phyloP scores from a whole-genome alignment of 73 alveolate genomes.

The Stentor roeselii region DNA sequence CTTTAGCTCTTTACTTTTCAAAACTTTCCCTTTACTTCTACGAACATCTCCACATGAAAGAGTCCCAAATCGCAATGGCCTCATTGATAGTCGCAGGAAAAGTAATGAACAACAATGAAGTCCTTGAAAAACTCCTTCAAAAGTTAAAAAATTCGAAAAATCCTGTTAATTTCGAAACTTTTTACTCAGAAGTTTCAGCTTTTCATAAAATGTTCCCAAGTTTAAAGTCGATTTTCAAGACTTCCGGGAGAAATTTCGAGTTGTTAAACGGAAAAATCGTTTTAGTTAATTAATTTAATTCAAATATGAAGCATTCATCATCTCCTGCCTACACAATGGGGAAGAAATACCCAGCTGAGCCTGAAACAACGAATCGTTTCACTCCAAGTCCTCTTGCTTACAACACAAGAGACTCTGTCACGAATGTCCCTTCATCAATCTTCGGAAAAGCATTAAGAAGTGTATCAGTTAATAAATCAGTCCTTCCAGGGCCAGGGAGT shows the following conservation, averaged over 20 bases:
- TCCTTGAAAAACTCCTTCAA: background rate
- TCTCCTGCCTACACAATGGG: slow-evolving; percentile 24
- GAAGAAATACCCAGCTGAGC: background rate
- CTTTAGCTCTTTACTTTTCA: background rate
- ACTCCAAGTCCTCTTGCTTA: slow-evolving; percentile 20
- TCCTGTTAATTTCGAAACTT: background rate
- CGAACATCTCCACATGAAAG: background rate
- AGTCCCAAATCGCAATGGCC: background rate
- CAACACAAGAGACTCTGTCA: background rate
- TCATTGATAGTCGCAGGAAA: background rate
- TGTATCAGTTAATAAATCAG: background rate
- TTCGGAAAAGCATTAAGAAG: background rate
- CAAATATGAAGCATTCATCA: slow-evolving; percentile 13
- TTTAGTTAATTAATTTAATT: no score
- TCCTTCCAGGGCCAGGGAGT: slow-evolving; percentile 14
- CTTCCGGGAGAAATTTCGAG: no score
- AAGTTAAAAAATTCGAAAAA: background rate
- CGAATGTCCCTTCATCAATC: background rate
- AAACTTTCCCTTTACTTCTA: background rate
- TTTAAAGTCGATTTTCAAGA: no score
- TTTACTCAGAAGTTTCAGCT: background rate
- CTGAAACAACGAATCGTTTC: background rate
- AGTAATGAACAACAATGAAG: background rate
- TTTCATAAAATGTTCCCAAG: background rate
- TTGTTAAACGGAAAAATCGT: no score